Evolutionary conservation across 768 basidiomycete species (phyloP).

Genomic region (Rhizopogon rudus): DNA sequence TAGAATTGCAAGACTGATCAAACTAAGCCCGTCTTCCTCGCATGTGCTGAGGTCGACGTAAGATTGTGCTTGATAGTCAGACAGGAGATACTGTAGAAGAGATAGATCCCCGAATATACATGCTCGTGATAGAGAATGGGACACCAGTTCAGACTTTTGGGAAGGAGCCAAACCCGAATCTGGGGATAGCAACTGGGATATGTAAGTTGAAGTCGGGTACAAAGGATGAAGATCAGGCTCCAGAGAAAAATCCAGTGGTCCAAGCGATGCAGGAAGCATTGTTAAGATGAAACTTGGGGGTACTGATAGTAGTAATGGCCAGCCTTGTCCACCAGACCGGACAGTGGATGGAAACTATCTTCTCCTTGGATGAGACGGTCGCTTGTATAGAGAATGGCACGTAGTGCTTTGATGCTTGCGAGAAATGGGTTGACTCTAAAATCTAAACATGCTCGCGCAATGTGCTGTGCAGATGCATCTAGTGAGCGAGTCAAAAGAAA

Average conservation of each 20-base stretch:
- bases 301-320: background rate
- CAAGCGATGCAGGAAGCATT: slow-evolving; percentile 30
- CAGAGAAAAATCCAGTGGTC: slow-evolving; percentile 52
- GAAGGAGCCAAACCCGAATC: slow-evolving; percentile 61
- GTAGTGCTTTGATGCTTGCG: background rate
- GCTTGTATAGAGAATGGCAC: background rate
- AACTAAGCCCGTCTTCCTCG: slow-evolving; percentile 84
- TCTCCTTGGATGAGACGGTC: background rate
- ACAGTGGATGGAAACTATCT: background rate
- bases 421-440: background rate
- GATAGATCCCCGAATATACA: slow-evolving; percentile 75
- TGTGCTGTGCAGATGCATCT: background rate
- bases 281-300: background rate
- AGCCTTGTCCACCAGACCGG: background rate
- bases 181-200: slow-evolving; percentile 59
- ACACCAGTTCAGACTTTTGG: slow-evolving; percentile 66
- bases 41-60: slow-evolving; percentile 62
- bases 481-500: background rate
- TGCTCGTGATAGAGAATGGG: slow-evolving; percentile 70
- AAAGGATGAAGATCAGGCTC: slow-evolving; percentile 81
- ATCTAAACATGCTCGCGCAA: background rate
- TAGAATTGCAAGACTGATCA: slow-evolving; percentile 73
- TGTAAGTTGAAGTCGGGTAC: slow-evolving; percentile 61
- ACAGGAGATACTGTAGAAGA: slow-evolving; percentile 66
- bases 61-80: slow-evolving; percentile 59